phyloP scores from a whole-genome alignment of 495 filamentous ascomycete genomes.

The Aspergillus cavernicola region DNA sequence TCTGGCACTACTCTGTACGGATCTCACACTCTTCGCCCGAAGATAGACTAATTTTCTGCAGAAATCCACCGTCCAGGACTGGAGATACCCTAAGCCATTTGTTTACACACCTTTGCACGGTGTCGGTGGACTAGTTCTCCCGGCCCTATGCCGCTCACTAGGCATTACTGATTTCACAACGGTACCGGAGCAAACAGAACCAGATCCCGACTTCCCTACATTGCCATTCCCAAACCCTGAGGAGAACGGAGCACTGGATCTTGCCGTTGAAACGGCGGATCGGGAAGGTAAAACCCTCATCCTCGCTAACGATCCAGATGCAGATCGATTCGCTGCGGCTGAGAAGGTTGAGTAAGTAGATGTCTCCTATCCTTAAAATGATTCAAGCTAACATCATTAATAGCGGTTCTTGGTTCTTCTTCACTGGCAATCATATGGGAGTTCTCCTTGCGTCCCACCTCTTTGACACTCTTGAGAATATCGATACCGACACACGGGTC shows the following conservation, averaged over 20 bases:
- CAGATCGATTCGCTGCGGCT: conserved; percentile 66
- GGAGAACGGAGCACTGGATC: conserved; percentile 64
- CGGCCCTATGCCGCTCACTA: conserved; percentile 39
- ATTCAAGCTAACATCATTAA: background rate
- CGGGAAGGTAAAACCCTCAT: conserved; percentile 46
- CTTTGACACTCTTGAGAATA: conserved; percentile 41
- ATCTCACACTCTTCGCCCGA: background rate
- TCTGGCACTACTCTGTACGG: conserved; percentile 40
- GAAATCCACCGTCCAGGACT: conserved; percentile 34
- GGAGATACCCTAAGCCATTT: conserved; percentile 38
- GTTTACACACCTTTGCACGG: conserved; percentile 73
- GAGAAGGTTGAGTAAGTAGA: conserved; percentile 50
- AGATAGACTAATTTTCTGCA: conserved; percentile 17
- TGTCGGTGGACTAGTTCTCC: conserved; percentile 53
- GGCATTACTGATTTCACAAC: conserved; percentile 42
- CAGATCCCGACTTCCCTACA: conserved; percentile 68
- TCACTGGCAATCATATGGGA: conserved; percentile 69
- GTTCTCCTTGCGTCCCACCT: conserved; percentile 58
- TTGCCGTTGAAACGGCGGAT: conserved; percentile 57
- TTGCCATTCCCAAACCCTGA: conserved; percentile 71
- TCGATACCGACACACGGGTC: conserved; percentile 30
- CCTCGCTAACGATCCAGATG: conserved; percentile 68
- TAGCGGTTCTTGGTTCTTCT: conserved; percentile 54
- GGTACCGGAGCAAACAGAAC: conserved; percentile 50
- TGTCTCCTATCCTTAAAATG: background rate